A percentile compares a stretch with the other conserved stretches of the same genome.
Conservation (phyloP, 2,329 filamentous ascomycete species). For the Colletotrichum liaoningense region DNA sequence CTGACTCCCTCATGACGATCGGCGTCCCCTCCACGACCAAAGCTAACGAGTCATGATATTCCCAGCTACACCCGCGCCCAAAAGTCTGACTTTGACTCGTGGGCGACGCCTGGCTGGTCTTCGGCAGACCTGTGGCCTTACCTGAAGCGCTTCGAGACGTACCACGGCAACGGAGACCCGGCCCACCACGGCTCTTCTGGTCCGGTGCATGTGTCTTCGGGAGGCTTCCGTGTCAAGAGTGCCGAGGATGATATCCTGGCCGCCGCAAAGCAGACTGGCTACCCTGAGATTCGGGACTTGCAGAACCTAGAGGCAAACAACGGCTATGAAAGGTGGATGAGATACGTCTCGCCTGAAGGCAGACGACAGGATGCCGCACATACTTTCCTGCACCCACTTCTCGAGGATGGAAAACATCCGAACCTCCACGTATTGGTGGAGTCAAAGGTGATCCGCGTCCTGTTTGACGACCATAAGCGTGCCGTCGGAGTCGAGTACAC, state of each 20-base stretch:
- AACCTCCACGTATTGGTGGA: constrained; percentile 48
- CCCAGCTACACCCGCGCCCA: constrained; percentile 56
- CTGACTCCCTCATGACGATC: neutral
- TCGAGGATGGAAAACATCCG: constrained; percentile 42
- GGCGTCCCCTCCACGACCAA: neutral
- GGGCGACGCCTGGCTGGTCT: constrained; percentile 63
- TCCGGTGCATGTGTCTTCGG: constrained; percentile 60
- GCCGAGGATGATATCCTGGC: constrained; percentile 56
- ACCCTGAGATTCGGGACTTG: constrained; percentile 59
- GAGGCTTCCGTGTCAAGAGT: constrained; percentile 52
- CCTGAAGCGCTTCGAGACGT: constrained; percentile 53
- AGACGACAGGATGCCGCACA: constrained; percentile 48
- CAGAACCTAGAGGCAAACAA: constrained; percentile 57
- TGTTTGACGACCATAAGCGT: constrained; percentile 61
- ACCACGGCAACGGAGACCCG: constrained; percentile 40
- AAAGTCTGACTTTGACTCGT: constrained; percentile 61
- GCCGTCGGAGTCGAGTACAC: constrained; percentile 71
- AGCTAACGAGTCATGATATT: constrained; percentile 15
- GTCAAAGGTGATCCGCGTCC: constrained; percentile 41
- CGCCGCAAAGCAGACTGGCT: constrained; percentile 57
- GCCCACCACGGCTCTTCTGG: constrained; percentile 57
- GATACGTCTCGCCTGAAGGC: constrained; percentile 49
- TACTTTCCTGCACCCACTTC: constrained; percentile 44
- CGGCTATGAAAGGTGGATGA: constrained; percentile 43
- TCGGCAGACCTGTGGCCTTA: constrained; percentile 62